These are phyloP conservation scores for Nigrospora sphaerica DNA, from an alignment of 2,329 filamentous ascomycete genomes.

Conservation along the genomic window DNA sequence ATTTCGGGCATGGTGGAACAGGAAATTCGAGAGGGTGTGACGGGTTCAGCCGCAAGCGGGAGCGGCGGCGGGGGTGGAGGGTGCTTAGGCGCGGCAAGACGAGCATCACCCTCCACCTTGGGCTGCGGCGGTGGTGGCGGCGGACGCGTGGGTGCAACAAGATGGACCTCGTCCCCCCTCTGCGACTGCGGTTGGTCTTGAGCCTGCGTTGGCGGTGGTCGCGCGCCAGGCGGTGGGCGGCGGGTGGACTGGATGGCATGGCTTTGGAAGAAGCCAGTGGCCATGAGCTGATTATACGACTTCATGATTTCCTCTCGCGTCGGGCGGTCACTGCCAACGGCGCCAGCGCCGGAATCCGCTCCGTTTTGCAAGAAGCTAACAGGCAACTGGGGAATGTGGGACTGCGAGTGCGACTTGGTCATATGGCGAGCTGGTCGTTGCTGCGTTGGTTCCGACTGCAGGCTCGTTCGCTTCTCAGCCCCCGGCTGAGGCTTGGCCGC, in stretches of 20 bases:
- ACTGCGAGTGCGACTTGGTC: constrained; percentile 17
- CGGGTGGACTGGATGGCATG: constrained; percentile 52
- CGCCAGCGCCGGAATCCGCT: not conserved
- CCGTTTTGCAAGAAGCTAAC: constrained; percentile 2
- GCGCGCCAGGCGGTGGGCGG: constrained; percentile 23
- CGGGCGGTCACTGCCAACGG: constrained; percentile 17
- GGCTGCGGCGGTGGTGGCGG: too few species aligned
- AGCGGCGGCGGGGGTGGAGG: too few species aligned
- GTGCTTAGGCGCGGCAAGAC: too few species aligned
- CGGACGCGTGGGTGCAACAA: too few species aligned
- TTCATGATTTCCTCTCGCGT: constrained; percentile 45
- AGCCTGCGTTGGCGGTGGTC: not conserved
- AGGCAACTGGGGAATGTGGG: constrained; percentile 12
- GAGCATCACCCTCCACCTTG: too few species aligned
- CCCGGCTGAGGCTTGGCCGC: constrained; percentile 10
- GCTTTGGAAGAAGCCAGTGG: constrained; percentile 50
- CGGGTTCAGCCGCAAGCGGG: too few species aligned
- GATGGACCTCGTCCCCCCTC: too few species aligned
- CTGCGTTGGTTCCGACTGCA: constrained; percentile 16
- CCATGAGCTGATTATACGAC: constrained; percentile 49
- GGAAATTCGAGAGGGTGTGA: not conserved
- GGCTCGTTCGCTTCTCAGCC: constrained; percentile 20
- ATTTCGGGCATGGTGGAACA: constrained; percentile 1
- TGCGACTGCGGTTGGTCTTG: not conserved
- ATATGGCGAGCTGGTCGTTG: constrained; percentile 6